Conservation (phyloP, 345 rosid species). For the Cardiospermum halicacabum region DNA sequence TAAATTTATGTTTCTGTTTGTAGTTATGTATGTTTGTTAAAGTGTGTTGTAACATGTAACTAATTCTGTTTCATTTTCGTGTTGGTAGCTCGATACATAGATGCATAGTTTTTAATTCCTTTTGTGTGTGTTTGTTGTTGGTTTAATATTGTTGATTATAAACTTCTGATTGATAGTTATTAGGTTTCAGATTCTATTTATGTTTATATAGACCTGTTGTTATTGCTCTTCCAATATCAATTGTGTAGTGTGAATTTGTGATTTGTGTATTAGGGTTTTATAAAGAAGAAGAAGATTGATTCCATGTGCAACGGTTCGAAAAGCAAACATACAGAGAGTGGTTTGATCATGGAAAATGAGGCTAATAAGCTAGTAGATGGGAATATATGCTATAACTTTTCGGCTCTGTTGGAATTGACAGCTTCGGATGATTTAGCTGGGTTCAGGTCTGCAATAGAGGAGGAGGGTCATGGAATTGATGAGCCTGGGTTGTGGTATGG, state of each 20-base stretch:
- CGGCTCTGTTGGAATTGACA: conserved; percentile 59
- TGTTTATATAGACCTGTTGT: neutral
- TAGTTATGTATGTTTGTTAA: conserved; percentile 33
- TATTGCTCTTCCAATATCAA: neutral
- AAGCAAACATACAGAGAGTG: conserved; percentile 25
- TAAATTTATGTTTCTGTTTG: conserved; percentile 1
- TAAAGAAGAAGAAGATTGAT: conserved; percentile 3
- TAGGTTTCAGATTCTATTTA: neutral
- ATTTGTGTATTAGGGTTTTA: conserved; percentile 6
- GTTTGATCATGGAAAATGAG: conserved; percentile 29
- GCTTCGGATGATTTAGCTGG: conserved; percentile 67
- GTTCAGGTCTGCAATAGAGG: conserved; percentile 50
- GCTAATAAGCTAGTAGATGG: conserved; percentile 29
- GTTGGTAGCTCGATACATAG: conserved; percentile 3
- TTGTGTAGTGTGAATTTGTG: too few relatives aligned
- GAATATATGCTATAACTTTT: conserved; percentile 28
- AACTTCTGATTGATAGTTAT: neutral
- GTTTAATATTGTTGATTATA: conserved; percentile 3
- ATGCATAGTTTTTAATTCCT: conserved; percentile 4
- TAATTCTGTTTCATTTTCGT: conserved; percentile 12
- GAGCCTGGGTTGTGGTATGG: conserved; percentile 75
- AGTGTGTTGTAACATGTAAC: conserved; percentile 30
- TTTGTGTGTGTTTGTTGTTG: conserved; percentile 11
- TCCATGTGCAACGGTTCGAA: conserved; percentile 44
- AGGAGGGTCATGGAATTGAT: conserved; percentile 49